Conservation (phyloP, 78 protist genomes). For the Dictyostelium firmibasis region DNA sequence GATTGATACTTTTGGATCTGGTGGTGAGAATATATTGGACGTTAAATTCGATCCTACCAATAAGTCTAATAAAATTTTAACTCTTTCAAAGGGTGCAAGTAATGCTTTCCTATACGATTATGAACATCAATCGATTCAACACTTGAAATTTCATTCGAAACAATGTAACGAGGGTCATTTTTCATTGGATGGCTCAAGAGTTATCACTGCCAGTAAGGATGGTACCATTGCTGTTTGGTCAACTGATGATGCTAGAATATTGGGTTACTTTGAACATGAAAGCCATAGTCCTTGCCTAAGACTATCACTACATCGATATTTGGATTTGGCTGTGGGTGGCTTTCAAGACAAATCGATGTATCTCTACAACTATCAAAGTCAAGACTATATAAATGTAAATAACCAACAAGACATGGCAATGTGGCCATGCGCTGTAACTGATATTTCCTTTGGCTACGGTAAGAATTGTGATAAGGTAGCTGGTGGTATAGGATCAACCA, state of each 20-base stretch:
- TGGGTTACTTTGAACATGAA: neutral
- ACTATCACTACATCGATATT: neutral
- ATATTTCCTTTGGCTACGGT: constrained; percentile 5
- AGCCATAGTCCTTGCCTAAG: neutral
- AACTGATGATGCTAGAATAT: neutral
- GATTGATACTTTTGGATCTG: neutral
- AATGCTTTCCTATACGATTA: neutral
- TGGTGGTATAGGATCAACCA: neutral
- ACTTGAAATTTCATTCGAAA: neutral
- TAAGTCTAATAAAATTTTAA: neutral
- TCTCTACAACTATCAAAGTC: neutral
- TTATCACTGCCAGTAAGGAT: neutral
- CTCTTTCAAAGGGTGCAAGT: neutral
- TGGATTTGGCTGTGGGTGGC: neutral
- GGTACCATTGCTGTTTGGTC: neutral
- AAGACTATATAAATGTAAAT: neutral
- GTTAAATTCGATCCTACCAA: neutral
- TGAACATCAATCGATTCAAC: neutral
- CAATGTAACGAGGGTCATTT: constrained; percentile 1
- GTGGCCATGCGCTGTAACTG: constrained; percentile 22
- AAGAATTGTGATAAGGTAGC: neutral
- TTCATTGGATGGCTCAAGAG: neutral
- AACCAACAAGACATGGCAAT: neutral
- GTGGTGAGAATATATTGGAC: constrained; percentile 10
- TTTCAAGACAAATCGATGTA: neutral